Evolutionary conservation across 176 grass and related monocot species (phyloP).

Genomic region (Aegilops speltoides): DNA sequence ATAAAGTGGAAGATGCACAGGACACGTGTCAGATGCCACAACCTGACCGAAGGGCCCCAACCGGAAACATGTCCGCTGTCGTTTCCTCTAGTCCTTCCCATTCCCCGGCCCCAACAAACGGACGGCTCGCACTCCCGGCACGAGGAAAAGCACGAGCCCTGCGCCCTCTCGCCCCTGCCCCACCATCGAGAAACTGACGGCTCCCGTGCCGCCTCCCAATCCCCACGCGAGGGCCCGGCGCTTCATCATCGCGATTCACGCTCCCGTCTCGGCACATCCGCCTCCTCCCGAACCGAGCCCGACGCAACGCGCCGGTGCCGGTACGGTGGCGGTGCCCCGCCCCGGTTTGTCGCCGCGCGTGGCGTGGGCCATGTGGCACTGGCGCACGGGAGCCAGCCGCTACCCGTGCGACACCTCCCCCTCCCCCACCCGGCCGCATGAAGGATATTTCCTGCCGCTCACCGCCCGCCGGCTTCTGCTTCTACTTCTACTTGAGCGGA

Average conservation of each 20-base stretch:
- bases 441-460: neutral
- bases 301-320: neutral
- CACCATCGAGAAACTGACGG: neutral
- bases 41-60: neutral
- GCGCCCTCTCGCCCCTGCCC: neutral
- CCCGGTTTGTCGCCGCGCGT: neutral
- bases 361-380: neutral
- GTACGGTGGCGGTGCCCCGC: conserved; percentile 12
- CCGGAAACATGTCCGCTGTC: neutral
- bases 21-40: too few species aligned
- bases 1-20: too few species aligned
- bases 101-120: neutral
- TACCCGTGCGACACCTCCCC: conserved; percentile 6
- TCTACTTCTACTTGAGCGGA: neutral
- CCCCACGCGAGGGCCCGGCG: neutral
- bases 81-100: neutral
- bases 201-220: neutral
- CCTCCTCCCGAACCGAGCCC: neutral
- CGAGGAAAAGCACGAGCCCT: neutral
- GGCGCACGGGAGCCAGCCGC: neutral
- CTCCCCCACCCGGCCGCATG: neutral
- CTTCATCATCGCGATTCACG: neutral
- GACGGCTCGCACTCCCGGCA: neutral
- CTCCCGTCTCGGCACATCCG: neutral
- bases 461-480: neutral